A percentile compares a stretch with the other conserved stretches of the same genome.
Conservation (phyloP, 2,329 filamentous ascomycete genomes). For the Fusarium sp. region DNA sequence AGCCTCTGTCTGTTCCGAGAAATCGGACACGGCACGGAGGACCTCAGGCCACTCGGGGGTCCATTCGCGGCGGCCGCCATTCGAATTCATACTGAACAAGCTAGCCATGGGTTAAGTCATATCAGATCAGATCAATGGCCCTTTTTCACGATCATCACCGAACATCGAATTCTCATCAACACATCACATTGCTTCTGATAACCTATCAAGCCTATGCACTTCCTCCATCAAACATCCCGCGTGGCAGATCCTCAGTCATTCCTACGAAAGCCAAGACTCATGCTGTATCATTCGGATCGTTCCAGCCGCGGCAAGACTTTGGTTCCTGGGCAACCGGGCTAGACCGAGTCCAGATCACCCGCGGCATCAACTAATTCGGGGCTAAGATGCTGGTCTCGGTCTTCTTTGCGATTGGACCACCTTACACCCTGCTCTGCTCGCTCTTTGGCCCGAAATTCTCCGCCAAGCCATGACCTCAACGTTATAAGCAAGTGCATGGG, state of each 20-base stretch:
- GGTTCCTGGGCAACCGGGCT: conserved; percentile 14
- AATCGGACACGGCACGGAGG: conserved; percentile 11
- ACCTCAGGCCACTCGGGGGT: conserved; percentile 12
- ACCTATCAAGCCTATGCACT: not conserved
- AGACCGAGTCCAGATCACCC: conserved; percentile 30
- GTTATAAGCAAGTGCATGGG: not conserved
- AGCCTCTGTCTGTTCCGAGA: not conserved
- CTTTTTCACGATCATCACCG: not conserved
- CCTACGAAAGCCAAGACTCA: conserved; percentile 2
- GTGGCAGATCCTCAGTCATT: conserved; percentile 14
- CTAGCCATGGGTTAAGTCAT: too few species aligned
- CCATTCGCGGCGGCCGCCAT: conserved; percentile 9
- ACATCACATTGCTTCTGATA: conserved; percentile 20
- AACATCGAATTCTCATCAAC: conserved; percentile 11
- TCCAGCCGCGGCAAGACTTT: conserved; percentile 18
- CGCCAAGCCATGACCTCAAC: conserved; percentile 5
- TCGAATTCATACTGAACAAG: too few species aligned
- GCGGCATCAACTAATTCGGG: conserved; percentile 33
- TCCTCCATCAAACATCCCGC: conserved; percentile 5
- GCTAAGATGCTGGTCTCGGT: conserved; percentile 18
- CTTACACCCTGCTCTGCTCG: conserved; percentile 1
- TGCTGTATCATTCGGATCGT: conserved; percentile 11
- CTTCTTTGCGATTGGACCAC: not conserved
- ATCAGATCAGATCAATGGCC: not conserved
- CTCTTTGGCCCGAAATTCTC: not conserved